phyloP scores from a whole-genome alignment of 441 rosid genomes.

The Brassica balearica region DNA sequence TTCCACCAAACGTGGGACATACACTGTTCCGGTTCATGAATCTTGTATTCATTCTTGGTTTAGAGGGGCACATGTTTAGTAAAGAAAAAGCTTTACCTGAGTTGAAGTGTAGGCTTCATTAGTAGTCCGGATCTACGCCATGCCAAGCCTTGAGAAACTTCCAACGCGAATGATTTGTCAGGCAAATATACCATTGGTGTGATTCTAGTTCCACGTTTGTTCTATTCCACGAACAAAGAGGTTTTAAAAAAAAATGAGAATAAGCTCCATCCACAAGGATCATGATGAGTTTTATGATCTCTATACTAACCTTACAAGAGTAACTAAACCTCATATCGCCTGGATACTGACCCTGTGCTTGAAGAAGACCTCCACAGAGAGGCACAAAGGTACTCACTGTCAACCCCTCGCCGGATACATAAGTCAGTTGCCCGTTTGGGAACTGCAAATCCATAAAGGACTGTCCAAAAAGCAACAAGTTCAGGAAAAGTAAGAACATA shows the following conservation, averaged over 20 bases:
- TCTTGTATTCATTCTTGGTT: constrained; percentile 19
- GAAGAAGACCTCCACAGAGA: constrained; percentile 86
- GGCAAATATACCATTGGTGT: constrained; percentile 65
- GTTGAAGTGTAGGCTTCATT: not conserved
- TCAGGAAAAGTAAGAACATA: constrained; percentile 24
- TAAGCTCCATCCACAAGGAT: not conserved
- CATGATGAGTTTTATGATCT: not conserved
- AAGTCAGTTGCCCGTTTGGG: constrained; percentile 91
- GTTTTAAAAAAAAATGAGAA: not conserved
- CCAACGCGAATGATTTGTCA: not conserved
- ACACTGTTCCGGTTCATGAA: constrained; percentile 34
- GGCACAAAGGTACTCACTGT: constrained; percentile 89
- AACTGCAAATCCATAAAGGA: constrained; percentile 92
- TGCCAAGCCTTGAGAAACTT: constrained; percentile 2
- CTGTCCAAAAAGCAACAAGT: constrained; percentile 44
- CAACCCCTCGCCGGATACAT: constrained; percentile 90
- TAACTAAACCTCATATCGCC: constrained; percentile 96
- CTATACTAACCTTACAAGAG: constrained; percentile 73
- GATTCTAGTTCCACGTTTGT: constrained; percentile 83
- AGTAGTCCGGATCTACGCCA: constrained; percentile 1
- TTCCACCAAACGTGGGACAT: constrained; percentile 78
- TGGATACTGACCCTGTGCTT: constrained; percentile 95
- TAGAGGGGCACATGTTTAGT: not conserved
- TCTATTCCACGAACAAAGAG: constrained; percentile 50
- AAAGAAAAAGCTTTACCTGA: not conserved